These are phyloP conservation scores for Xylaria sp. DNA, from an alignment of 2,329 filamentous ascomycete genomes.

Conservation along the genomic window DNA sequence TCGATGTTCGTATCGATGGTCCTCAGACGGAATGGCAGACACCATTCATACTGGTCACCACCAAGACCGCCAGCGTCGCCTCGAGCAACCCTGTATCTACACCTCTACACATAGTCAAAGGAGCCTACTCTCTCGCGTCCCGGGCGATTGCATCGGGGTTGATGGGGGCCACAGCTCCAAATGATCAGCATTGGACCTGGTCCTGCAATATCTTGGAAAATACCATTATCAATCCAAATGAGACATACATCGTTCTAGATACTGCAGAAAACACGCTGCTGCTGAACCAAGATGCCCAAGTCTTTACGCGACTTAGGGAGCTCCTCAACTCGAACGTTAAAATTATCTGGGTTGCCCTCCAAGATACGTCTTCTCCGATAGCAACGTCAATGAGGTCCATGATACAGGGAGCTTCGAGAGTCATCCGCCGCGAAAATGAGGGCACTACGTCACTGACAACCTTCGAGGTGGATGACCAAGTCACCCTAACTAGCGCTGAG, in stretches of 20 bases:
- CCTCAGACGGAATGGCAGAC: neutral
- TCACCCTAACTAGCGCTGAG: slow-evolving; percentile 1
- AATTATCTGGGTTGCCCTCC: slow-evolving; percentile 16
- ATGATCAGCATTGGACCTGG: neutral
- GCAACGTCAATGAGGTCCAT: slow-evolving; percentile 9
- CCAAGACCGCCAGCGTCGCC: neutral
- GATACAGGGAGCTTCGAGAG: slow-evolving; percentile 18
- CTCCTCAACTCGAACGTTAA: slow-evolving; percentile 9
- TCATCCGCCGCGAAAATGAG: slow-evolving; percentile 16
- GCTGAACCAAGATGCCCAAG: slow-evolving; percentile 5
- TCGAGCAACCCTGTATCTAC: neutral
- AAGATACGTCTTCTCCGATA: slow-evolving; percentile 9
- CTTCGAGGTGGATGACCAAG: slow-evolving; percentile 11
- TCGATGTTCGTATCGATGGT: neutral
- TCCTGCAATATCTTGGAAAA: neutral
- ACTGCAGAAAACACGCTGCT: slow-evolving; percentile 9
- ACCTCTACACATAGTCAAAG: neutral
- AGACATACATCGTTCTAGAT: slow-evolving; percentile 12
- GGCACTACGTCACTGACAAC: slow-evolving; percentile 7
- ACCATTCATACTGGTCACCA: slow-evolving; percentile 6
- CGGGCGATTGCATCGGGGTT: slow-evolving; percentile 3
- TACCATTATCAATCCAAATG: neutral
- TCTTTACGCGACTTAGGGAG: neutral
- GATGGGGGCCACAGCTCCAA: neutral
- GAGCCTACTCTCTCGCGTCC: neutral